phyloP scores from a whole-genome alignment of 495 filamentous ascomycete species.

The Xylaria nigripes region DNA sequence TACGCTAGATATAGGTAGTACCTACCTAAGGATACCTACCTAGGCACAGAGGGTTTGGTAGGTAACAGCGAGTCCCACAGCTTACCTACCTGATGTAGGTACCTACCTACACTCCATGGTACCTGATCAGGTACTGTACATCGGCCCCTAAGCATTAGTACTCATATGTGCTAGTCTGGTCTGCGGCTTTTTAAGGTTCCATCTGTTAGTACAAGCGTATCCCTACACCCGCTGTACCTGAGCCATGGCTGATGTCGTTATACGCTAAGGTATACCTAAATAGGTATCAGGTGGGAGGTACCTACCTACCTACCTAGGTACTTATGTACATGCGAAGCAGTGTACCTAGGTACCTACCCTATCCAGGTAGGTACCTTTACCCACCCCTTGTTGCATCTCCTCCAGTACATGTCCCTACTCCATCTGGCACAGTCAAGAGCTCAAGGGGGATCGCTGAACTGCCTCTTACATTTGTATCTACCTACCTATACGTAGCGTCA shows the following conservation, averaged over 20 bases:
- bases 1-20: not conserved
- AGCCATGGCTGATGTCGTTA: not conserved
- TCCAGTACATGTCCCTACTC: conserved; percentile 6
- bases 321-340: no score
- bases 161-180: not conserved
- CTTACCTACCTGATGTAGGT: not conserved
- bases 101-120: not conserved
- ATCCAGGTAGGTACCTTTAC: not conserved
- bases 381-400: not conserved
- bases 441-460: not conserved
- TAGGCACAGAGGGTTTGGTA: not conserved
- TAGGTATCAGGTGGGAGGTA: no score
- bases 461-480: no score
- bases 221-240: not conserved
- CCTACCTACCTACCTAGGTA: no score
- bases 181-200: not conserved
- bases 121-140: not conserved
- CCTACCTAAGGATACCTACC: not conserved
- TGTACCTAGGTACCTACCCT: not conserved
- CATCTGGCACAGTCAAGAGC: not conserved
- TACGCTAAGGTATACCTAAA: not conserved
- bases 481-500: no score
- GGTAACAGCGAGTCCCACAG: no score
- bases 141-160: not conserved
- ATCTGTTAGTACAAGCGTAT: not conserved